Conservation (phyloP, 192 early-diverging fungal species). For the Dispira simplex region DNA sequence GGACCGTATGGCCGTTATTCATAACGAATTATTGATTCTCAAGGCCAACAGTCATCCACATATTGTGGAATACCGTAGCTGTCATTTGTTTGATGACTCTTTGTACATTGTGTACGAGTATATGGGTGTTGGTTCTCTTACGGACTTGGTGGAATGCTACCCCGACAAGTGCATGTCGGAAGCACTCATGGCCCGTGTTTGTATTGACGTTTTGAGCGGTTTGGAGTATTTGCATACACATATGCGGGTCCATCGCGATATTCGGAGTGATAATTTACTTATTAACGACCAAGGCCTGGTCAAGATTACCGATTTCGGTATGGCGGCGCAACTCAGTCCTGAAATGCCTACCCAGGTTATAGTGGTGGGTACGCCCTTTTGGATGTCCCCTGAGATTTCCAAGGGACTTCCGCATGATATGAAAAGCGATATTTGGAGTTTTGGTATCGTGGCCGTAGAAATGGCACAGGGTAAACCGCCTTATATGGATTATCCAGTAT, state of each 20-base stretch:
- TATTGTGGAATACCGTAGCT: constrained; percentile 31
- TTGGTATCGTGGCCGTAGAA: constrained; percentile 26
- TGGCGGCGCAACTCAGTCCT: constrained; percentile 14
- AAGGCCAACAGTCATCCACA: constrained; percentile 27
- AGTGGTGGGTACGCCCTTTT: constrained; percentile 29
- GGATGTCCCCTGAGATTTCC: constrained; percentile 33
- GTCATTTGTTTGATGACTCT: constrained; percentile 29
- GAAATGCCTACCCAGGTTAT: constrained; percentile 22
- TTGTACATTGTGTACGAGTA: constrained; percentile 38
- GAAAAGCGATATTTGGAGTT: constrained; percentile 29
- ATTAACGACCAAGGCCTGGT: constrained; percentile 39
- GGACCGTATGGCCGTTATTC: constrained; percentile 29
- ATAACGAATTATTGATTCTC: constrained; percentile 29
- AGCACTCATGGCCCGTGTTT: constrained; percentile 22
- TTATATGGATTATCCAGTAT: constrained; percentile 30
- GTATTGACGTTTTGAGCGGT: constrained; percentile 27
- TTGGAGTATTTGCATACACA: constrained; percentile 31
- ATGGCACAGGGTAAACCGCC: constrained; percentile 34
- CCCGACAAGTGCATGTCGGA: constrained; percentile 26
- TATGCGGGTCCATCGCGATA: constrained; percentile 30
- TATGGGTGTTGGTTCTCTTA: constrained; percentile 30
- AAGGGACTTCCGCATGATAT: constrained; percentile 25
- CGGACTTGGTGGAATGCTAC: constrained; percentile 29
- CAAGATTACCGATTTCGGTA: constrained; percentile 43
- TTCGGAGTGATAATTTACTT: constrained; percentile 34